Conservation (phyloP, 1,284 basidiomycete genomes). For the Fomitopsis pinicola region DNA sequence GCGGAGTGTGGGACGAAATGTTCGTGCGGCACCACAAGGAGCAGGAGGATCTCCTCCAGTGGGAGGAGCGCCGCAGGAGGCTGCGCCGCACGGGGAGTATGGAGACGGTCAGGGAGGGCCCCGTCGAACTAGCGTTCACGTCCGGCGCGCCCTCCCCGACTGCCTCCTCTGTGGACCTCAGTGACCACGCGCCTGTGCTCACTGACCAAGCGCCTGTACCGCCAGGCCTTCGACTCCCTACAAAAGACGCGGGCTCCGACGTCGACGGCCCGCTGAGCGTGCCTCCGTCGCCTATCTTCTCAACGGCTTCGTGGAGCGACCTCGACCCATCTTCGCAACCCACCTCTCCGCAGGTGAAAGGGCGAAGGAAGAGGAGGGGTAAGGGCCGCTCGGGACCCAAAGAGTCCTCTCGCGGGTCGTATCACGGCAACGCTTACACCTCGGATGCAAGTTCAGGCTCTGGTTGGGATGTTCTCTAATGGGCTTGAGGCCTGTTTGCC, state of each 20-base stretch:
- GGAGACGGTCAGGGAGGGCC: slow-evolving; percentile 26
- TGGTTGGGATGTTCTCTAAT: not conserved
- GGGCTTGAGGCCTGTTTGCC: not conserved
- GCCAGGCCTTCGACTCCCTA: not conserved
- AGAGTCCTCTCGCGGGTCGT: not conserved
- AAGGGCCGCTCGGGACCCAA: not conserved
- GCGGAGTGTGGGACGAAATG: slow-evolving; percentile 59
- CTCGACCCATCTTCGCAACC: not conserved
- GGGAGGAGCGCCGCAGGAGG: slow-evolving; percentile 33
- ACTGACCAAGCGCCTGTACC: not conserved
- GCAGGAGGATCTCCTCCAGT: slow-evolving; percentile 47
- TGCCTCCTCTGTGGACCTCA: not conserved
- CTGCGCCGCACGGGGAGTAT: slow-evolving; percentile 25
- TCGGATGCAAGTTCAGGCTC: slow-evolving; percentile 2
- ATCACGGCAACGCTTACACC: not conserved
- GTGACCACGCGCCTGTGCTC: not conserved
- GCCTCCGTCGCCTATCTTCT: not conserved
- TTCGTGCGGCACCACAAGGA: slow-evolving; percentile 54
- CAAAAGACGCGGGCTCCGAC: not conserved
- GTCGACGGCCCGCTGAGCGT: not conserved
- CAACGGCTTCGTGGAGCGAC: slow-evolving; percentile 1
- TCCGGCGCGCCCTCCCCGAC: not conserved
- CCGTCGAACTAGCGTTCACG: not conserved
- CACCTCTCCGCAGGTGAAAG: not conserved
- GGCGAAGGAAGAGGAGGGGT: not conserved